Evolutionary conservation across 1,284 basidiomycete genomes (phyloP).

Genomic region (Ceratobasidium sp.): DNA sequence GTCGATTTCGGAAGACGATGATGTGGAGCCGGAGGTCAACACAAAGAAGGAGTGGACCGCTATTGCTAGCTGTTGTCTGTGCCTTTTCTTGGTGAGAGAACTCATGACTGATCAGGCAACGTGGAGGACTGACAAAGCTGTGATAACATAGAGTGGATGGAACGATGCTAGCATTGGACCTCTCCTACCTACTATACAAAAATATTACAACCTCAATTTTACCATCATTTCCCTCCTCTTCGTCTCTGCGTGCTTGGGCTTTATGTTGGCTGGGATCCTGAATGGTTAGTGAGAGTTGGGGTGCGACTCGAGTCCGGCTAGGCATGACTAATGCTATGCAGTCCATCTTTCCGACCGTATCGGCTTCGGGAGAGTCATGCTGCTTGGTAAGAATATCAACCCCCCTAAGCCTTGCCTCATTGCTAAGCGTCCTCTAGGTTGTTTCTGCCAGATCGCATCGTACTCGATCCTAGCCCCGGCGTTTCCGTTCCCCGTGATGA

Average conservation of each 20-base stretch:
- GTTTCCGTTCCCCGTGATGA: slow-evolving; percentile 38
- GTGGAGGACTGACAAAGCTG: background rate
- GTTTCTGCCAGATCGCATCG: slow-evolving; percentile 14
- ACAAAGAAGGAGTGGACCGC: background rate
- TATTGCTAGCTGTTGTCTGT: background rate
- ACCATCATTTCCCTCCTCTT: slow-evolving; percentile 16
- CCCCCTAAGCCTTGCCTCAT: background rate
- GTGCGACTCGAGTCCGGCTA: background rate
- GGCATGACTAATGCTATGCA: background rate
- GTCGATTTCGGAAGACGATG: background rate
- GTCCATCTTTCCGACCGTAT: slow-evolving; percentile 37
- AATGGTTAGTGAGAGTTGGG: background rate
- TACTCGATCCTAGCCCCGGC: slow-evolving; percentile 34
- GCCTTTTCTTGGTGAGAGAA: slow-evolving; percentile 2
- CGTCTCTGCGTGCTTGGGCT: slow-evolving; percentile 16
- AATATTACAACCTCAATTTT: background rate
- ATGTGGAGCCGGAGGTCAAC: slow-evolving; percentile 7
- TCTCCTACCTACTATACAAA: slow-evolving; percentile 15
- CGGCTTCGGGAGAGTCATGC: slow-evolving; percentile 34
- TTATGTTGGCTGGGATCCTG: background rate
- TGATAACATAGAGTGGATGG: slow-evolving; percentile 11
- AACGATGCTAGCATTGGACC: slow-evolving; percentile 16
- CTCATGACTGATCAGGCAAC: background rate
- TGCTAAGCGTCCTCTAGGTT: background rate
- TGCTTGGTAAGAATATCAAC: background rate